Evolutionary conservation across 768 basidiomycete genomes (phyloP).

Genomic region (Trichaptum fuscoviolaceum): DNA sequence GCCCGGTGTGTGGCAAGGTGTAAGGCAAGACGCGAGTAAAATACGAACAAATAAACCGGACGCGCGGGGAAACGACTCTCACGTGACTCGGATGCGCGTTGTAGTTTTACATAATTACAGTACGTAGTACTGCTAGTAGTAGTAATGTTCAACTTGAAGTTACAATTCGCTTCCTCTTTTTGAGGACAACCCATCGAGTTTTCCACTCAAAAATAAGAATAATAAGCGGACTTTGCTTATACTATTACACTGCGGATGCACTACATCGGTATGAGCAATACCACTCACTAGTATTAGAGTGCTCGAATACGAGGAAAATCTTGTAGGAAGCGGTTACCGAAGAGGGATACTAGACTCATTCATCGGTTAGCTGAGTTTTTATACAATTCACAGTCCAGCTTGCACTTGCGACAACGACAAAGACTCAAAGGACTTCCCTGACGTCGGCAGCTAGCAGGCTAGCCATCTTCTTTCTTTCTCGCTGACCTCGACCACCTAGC

Average conservation of each 20-base stretch:
- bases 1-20: background rate
- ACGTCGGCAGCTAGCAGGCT: background rate
- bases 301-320: background rate
- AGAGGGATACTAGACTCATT: background rate
- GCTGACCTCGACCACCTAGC: background rate
- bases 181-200: no score
- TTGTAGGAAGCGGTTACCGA: background rate
- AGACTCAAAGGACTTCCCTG: background rate
- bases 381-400: background rate
- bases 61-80: background rate
- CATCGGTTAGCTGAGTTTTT: background rate
- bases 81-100: background rate
- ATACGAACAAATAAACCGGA: background rate
- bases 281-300: no score
- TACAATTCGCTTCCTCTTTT: no score
- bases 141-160: no score
- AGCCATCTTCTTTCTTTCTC: background rate
- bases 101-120: background rate
- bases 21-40: conserved; percentile 1
- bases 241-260: no score
- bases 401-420: background rate
- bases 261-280: no score
- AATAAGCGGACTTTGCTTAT: no score
- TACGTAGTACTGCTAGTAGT: no score
- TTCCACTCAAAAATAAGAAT: no score